Percentiles rank a stretch among this genome's conserved stretches.
Conservation (phyloP, 2,329 filamentous ascomycete genomes). For the Exophiala phaeomuriformis region DNA sequence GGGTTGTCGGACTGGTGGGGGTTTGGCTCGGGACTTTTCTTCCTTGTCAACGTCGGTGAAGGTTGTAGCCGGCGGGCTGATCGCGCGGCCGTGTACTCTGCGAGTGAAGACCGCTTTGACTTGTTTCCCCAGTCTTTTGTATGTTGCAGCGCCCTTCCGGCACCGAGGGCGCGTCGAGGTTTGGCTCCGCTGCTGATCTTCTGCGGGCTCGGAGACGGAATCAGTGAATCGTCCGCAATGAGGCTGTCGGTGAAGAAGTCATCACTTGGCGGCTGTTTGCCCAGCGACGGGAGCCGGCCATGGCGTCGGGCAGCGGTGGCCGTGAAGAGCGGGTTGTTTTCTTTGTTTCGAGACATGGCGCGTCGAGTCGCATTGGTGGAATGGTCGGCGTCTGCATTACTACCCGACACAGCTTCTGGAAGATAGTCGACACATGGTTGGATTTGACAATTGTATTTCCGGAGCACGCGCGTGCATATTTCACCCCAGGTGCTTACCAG, state of each 20-base stretch:
- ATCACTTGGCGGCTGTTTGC: constrained; percentile 14
- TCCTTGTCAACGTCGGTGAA: constrained; percentile 18
- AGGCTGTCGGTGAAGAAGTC: constrained; percentile 29
- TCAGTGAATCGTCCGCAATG: constrained; percentile 22
- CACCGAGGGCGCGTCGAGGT: constrained; percentile 31
- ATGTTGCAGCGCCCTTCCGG: constrained; percentile 35
- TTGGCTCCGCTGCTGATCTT: constrained; percentile 12
- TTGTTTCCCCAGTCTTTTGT: constrained; percentile 35
- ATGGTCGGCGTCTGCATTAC: constrained; percentile 8
- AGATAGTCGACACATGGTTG: not conserved
- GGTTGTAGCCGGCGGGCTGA: constrained; percentile 16
- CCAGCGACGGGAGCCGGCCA: constrained; percentile 7
- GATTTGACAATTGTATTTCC: not conserved
- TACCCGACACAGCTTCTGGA: constrained; percentile 7
- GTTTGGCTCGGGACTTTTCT: constrained; percentile 29
- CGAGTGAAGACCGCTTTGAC: constrained; percentile 7
- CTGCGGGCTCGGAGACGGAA: constrained; percentile 21
- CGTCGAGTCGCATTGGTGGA: constrained; percentile 15
- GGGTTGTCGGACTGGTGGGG: constrained; percentile 17
- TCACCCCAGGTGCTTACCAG: too few species aligned
- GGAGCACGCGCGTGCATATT: too few species aligned
- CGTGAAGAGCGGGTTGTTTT: constrained; percentile 21
- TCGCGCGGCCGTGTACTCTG: constrained; percentile 19
- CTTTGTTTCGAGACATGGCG: constrained; percentile 24
- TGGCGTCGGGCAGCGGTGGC: constrained; percentile 14